These are phyloP conservation scores for Scutellaria barbata DNA, from an alignment of 257 asterid species.

Conservation along the genomic window DNA sequence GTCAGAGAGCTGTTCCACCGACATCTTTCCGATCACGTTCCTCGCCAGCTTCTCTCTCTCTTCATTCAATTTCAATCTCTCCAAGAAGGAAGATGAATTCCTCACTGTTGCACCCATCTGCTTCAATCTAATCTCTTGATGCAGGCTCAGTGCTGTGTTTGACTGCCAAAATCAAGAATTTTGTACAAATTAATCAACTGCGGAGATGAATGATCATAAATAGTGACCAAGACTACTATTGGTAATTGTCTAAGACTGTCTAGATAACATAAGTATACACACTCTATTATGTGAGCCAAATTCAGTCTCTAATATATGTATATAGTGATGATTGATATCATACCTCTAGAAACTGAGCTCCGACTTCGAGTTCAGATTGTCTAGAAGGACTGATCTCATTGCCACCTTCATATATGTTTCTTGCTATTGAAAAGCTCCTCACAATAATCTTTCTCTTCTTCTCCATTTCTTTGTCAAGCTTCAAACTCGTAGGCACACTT, in stretches of 20 bases:
- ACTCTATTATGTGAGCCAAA: background rate
- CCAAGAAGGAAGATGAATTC: constrained; percentile 56
- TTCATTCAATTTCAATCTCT: constrained; percentile 56
- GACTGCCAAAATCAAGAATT: constrained; percentile 42
- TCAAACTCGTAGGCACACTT: constrained; percentile 37
- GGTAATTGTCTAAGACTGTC: too few relatives aligned
- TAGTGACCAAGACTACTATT: too few relatives aligned
- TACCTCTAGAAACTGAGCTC: constrained; percentile 86
- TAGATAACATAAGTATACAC: too few relatives aligned
- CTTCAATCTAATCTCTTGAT: constrained; percentile 67
- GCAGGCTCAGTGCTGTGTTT: constrained; percentile 65
- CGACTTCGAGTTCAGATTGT: constrained; percentile 66
- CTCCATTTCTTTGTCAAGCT: constrained; percentile 52
- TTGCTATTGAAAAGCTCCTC: constrained; percentile 63
- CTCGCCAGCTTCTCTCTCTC: constrained; percentile 57
- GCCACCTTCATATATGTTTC: constrained; percentile 50
- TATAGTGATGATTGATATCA: background rate
- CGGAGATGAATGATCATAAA: background rate
- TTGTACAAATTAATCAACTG: too few relatives aligned
- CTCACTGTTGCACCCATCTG: constrained; percentile 88
- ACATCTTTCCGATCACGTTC: constrained; percentile 61
- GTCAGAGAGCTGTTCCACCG: constrained; percentile 71
- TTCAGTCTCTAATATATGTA: background rate
- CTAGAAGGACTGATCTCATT: constrained; percentile 31
- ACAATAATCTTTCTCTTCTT: constrained; percentile 51